A percentile compares a stretch with the other conserved stretches of the same genome.
Evolutionary conservation across 163 green algal species (phyloP).

Genomic region (Scenedesmus sp.): DNA sequence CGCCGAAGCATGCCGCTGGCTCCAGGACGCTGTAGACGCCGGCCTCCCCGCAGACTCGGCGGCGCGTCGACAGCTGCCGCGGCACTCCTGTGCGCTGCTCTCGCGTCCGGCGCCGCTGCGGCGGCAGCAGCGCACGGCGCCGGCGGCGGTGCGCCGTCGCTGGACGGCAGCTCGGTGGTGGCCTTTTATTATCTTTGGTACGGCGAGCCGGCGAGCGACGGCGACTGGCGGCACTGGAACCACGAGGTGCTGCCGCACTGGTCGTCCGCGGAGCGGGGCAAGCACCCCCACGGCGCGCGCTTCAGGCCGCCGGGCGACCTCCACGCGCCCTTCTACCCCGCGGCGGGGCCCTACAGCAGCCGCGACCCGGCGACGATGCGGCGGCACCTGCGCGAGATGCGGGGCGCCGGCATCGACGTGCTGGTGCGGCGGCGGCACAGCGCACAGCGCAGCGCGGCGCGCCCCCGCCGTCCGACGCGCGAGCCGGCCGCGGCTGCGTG

Average conservation of each 20-base stretch:
- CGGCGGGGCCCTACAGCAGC: slow-evolving; percentile 51
- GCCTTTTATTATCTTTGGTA: slow-evolving; percentile 51
- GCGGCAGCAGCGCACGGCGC: too few relatives aligned
- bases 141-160: too few relatives aligned
- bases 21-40: too few relatives aligned
- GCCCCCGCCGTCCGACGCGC: not conserved
- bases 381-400: slow-evolving; percentile 55
- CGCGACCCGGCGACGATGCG: slow-evolving; percentile 37
- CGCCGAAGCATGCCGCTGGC: too few relatives aligned
- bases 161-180: not conserved
- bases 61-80: too few relatives aligned
- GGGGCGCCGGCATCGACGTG: slow-evolving; percentile 45
- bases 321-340: slow-evolving; percentile 56
- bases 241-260: slow-evolving; percentile 66
- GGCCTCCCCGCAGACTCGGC: too few relatives aligned
- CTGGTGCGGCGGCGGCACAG: slow-evolving; percentile 43
- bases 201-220: slow-evolving; percentile 40
- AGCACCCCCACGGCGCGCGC: slow-evolving; percentile 36
- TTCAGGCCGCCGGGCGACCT: slow-evolving; percentile 53
- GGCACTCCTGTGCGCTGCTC: too few relatives aligned
- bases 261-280: slow-evolving; percentile 11
- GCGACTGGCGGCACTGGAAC: slow-evolving; percentile 58
- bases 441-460: too few relatives aligned
- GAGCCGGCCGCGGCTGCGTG: not conserved
- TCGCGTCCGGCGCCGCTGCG: too few relatives aligned